Percentiles rank a stretch among this genome's conserved stretches.
These are phyloP conservation scores for Termitomyces sp. DNA, from an alignment of 768 basidiomycete genomes.

Conservation along the genomic window DNA sequence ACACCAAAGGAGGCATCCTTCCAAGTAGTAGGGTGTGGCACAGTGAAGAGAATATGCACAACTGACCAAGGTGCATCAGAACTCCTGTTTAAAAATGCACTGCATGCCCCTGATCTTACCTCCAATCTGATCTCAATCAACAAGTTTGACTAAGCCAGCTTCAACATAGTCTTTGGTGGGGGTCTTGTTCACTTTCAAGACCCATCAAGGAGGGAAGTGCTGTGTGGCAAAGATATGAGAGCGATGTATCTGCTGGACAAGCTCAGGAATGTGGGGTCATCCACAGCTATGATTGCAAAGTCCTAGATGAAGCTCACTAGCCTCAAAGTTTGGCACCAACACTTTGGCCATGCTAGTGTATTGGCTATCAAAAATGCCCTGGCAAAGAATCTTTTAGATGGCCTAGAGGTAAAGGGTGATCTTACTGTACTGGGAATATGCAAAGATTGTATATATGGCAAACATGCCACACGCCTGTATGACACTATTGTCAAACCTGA, in stretches of 20 bases:
- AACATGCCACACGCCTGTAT: not conserved
- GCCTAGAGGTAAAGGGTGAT: not conserved
- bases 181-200: too few relatives aligned
- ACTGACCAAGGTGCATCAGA: too few relatives aligned
- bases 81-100: too few relatives aligned
- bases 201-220: not conserved
- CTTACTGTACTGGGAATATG: not conserved
- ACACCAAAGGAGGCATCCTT: too few relatives aligned
- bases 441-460: not conserved
- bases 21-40: too few relatives aligned
- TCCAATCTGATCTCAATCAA: not conserved
- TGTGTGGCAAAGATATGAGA: not conserved
- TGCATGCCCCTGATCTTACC: not conserved
- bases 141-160: not conserved
- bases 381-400: not conserved
- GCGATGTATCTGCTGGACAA: not conserved
- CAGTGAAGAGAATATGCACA: not conserved
- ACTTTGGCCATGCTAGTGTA: too few relatives aligned
- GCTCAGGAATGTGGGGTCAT: not conserved
- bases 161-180: too few relatives aligned
- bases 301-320: too few relatives aligned
- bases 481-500: not conserved
- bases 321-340: too few relatives aligned
- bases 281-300: too few relatives aligned
- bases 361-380: too few relatives aligned